These are phyloP conservation scores for Tuber indicum DNA, from an alignment of 495 filamentous ascomycete genomes.

Conservation along the genomic window DNA sequence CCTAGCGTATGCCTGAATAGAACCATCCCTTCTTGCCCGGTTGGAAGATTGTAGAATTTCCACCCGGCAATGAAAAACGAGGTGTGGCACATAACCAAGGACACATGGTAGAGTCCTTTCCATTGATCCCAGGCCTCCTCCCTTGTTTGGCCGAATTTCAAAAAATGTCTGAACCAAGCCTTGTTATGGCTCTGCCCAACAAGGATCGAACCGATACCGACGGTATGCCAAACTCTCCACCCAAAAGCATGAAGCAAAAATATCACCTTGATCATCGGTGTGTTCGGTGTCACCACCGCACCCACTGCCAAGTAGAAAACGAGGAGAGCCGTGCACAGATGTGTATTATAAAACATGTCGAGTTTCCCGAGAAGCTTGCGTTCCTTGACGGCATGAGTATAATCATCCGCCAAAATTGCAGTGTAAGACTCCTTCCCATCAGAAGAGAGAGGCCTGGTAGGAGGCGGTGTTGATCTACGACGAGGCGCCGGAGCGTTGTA, in stretches of 20 bases:
- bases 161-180: conserved; percentile 89
- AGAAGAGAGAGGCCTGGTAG: conserved; percentile 14
- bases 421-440: conserved; percentile 15
- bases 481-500: conserved; percentile 86
- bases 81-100: conserved; percentile 78
- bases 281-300: conserved; percentile 69
- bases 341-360: conserved; percentile 78
- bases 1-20: conserved; percentile 84
- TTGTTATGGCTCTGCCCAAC: conserved; percentile 80
- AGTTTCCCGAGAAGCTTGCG: conserved; percentile 59
- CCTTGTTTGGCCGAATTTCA: conserved; percentile 86
- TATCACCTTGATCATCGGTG: conserved; percentile 61
- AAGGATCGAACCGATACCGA: conserved; percentile 80
- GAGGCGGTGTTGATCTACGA: conserved; percentile 31
- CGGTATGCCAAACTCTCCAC: conserved; percentile 87
- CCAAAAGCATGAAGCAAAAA: conserved; percentile 73
- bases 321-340: conserved; percentile 70
- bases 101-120: conserved; percentile 93
- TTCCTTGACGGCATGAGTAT: conserved; percentile 19
- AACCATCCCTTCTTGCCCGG: conserved; percentile 73
- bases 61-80: conserved; percentile 86
- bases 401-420: conserved; percentile 21
- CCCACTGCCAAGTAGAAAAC: conserved; percentile 65
- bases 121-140: conserved; percentile 95
- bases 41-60: conserved; percentile 88